Evolutionary conservation across 495 filamentous ascomycete genomes (phyloP).

Genomic region (Rostrohypoxylon terebratum): DNA sequence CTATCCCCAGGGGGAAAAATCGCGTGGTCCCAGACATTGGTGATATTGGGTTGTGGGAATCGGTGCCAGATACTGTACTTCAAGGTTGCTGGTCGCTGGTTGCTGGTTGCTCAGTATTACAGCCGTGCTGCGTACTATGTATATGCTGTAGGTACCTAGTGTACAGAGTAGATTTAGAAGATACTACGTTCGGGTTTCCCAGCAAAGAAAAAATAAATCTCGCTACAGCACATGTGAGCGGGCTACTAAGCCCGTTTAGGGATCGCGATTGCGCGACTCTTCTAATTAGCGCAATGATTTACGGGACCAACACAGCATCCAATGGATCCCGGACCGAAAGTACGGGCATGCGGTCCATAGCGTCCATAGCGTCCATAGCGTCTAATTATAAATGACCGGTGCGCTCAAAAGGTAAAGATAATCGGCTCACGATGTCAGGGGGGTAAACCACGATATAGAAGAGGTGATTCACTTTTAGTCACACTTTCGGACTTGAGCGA

Average conservation of each 20-base stretch:
- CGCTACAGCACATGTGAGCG: constrained; percentile 8
- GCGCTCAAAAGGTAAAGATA: constrained; percentile 33
- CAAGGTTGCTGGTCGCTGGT: no score
- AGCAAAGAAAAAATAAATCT: constrained; percentile 19
- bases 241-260: constrained; percentile 6
- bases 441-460: background rate
- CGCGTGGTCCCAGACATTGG: background rate
- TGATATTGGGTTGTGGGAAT: background rate
- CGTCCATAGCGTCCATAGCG: constrained; percentile 28
- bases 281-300: constrained; percentile 37
- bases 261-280: constrained; percentile 12
- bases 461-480: constrained; percentile 13
- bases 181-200: constrained; percentile 25
- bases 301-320: constrained; percentile 34
- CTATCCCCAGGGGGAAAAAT: constrained; percentile 19
- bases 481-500: constrained; percentile 21
- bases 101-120: no score
- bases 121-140: no score
- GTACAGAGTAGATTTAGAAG: no score
- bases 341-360: constrained; percentile 31
- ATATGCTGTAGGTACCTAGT: no score
- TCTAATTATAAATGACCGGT: constrained; percentile 46
- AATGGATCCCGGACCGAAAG: constrained; percentile 25
- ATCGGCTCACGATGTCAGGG: constrained; percentile 27
- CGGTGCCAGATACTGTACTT: background rate